phyloP scores from a whole-genome alignment of 805 yeast genomes.

The Pichia occidentalis region DNA sequence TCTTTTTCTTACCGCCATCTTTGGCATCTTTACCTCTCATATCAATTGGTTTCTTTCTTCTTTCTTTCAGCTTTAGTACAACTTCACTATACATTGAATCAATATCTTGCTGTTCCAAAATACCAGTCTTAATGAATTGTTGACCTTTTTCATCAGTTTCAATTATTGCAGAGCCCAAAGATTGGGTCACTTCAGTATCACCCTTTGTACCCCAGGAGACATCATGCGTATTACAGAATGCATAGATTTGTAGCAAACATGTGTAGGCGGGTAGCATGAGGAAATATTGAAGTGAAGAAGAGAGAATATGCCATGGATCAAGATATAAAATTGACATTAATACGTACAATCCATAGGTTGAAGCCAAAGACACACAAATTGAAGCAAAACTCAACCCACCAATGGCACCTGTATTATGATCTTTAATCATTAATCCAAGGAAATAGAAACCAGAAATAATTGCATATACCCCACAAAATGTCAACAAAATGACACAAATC shows the following conservation, averaged over 20 bases:
- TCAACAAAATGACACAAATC: conserved; percentile 61
- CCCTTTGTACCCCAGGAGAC: conserved; percentile 99
- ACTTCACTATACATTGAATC: conserved; percentile 78
- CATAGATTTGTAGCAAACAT: conserved; percentile 89
- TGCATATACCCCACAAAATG: conserved; percentile 76
- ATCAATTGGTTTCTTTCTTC: conserved; percentile 52
- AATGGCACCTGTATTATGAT: conserved; percentile 31
- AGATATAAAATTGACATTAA: conserved; percentile 77
- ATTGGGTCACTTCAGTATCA: conserved; percentile 65
- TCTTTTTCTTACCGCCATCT: conserved; percentile 32
- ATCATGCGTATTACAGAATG: conserved; percentile 96
- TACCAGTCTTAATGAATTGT: conserved; percentile 76
- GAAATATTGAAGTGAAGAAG: conserved; percentile 84
- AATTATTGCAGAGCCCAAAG: conserved; percentile 74
- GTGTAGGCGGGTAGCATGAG: conserved; percentile 86
- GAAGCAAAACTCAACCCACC: conserved; percentile 53
- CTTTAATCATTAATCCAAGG: conserved; percentile 50
- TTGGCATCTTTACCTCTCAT: conserved; percentile 37
- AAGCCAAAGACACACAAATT: conserved; percentile 74
- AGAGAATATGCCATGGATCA: conserved; percentile 95
- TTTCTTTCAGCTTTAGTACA: conserved; percentile 62
- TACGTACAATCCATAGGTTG: conserved; percentile 87
- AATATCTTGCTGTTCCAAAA: conserved; percentile 66
- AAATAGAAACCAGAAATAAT: conserved; percentile 77
- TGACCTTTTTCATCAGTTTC: conserved; percentile 76